Evolutionary conservation across 768 basidiomycete species (phyloP), one percentile per base, ranked within the genome.

Genomic region (Tulasnella sp.): DNA sequence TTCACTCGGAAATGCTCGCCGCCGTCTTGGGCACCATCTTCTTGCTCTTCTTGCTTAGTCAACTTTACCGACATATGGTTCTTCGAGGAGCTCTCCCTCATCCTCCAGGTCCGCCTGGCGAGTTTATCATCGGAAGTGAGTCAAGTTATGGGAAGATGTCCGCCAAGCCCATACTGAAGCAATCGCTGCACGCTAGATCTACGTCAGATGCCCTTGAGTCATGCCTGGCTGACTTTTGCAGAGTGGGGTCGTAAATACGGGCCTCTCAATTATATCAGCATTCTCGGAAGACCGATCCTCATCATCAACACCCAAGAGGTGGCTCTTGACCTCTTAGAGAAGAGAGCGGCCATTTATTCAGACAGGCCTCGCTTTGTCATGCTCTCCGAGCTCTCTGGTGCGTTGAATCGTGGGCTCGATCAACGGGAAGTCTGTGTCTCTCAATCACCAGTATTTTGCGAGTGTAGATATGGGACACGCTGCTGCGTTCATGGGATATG

Each of bases 321-420:
- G 43, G 68, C 69, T 19, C 62, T 60, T 25, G 70, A 69, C 0
- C 62, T 70, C 7, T 56, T 70, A 12, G 70, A 71, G 1, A 63
- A 57, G 10, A 62, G 69, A 11, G 69, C 67, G 0, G 21, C 30
- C 22, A 63, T 66, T 34, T 70, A 70, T 44, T 69, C 70, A 4
- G 69, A 71, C 34, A 66, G 65, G 30, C 41, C 41, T 3, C 29
- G 27, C 15, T 66, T 68, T 51, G 65, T 65, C 3, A 65, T 65
- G 44, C 29, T 30, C 9, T 27, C n/a, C 11, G 64, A 63, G 41
- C 41, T 63, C 50, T 55, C 46, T 9, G 61, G 31, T 19, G 19
- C 34, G 27, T 12, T n/a, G n/a, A n/a, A n/a, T n/a, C n/a, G n/a
- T n/a, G n/a, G n/a, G n/a, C n/a, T n/a, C n/a, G n/a, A n/a, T n/a